phyloP scores from a whole-genome alignment of 371 early-diverging fungal species.

The Mortierella sp. region DNA sequence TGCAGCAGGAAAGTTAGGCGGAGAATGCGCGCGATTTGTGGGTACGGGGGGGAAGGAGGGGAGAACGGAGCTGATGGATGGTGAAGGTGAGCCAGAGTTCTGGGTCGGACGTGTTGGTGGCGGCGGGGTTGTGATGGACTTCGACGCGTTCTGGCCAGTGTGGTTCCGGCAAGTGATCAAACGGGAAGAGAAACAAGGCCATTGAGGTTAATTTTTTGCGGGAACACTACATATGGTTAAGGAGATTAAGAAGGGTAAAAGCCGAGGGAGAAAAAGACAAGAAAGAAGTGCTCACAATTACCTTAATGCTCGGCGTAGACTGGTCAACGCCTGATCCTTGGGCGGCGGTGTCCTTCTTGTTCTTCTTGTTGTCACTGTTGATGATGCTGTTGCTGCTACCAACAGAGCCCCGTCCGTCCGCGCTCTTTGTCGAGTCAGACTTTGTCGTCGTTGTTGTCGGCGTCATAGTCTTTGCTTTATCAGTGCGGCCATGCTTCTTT shows the following conservation, averaged over 20 bases:
- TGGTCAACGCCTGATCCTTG: background rate
- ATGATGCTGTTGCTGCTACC: background rate
- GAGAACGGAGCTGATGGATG: background rate
- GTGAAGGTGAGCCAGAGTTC: background rate
- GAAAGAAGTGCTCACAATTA: background rate
- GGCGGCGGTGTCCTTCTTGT: background rate
- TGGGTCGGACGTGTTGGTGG: background rate
- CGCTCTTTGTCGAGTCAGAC: background rate
- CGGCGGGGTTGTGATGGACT: background rate
- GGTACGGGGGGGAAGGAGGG: conserved; percentile 4
- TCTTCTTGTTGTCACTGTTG: background rate
- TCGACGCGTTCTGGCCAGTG: conserved; percentile 5
- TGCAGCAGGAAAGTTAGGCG: background rate
- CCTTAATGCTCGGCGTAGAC: conserved; percentile 11
- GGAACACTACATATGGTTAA: background rate
- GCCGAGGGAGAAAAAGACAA: background rate
- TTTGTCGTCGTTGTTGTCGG: background rate
- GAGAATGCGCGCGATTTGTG: background rate
- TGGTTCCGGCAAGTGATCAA: background rate
- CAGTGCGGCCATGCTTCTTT: background rate
- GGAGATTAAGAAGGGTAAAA: background rate
- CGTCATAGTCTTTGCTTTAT: background rate
- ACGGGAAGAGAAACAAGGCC: conserved; percentile 5
- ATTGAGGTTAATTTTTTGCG: conserved; percentile 3
- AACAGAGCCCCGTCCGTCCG: background rate